A percentile compares a stretch with the other conserved stretches of the same genome.
Conservation (phyloP, 73 alveolate genomes). For the Paramecium octaurelia region DNA sequence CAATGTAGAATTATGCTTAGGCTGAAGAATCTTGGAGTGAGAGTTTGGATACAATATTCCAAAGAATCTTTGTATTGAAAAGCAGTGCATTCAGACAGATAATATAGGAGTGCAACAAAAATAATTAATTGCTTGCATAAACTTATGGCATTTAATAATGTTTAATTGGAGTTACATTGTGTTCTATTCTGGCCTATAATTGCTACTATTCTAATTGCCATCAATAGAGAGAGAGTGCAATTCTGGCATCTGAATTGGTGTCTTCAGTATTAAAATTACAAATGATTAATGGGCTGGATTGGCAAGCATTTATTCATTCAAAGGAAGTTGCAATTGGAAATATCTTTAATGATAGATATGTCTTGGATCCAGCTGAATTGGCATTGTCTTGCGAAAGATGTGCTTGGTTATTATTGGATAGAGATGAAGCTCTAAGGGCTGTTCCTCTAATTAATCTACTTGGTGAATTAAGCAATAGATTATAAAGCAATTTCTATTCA, state of each 20-base stretch:
- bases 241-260: slow-evolving; percentile 52
- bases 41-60: slow-evolving; percentile 91
- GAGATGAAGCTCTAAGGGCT: slow-evolving; percentile 82
- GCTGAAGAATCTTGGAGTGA: slow-evolving; percentile 94
- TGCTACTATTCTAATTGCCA: slow-evolving; percentile 27
- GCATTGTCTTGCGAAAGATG: slow-evolving; percentile 79
- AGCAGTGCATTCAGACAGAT: slow-evolving; percentile 79
- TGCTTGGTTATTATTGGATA: slow-evolving; percentile 83
- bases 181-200: slow-evolving; percentile 41
- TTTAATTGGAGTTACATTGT: slow-evolving; percentile 28
- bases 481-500: slow-evolving; percentile 80
- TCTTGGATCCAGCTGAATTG: slow-evolving; percentile 82
- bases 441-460: slow-evolving; percentile 87
- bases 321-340: slow-evolving; percentile 50
- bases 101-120: slow-evolving; percentile 56
- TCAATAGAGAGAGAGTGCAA: slow-evolving; percentile 41
- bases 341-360: slow-evolving; percentile 79
- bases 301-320: slow-evolving; percentile 10
- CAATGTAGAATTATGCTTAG: slow-evolving; percentile 75
- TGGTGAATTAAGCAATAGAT: slow-evolving; percentile 84
- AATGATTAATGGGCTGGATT: slow-evolving; percentile 39
- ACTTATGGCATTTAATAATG: slow-evolving; percentile 71
- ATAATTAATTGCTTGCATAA: slow-evolving; percentile 57
- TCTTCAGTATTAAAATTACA: slow-evolving; percentile 19
- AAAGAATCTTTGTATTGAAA: slow-evolving; percentile 75